Conservation (phyloP, 208 protist genomes). For the Wallacemonas collosoma region DNA sequence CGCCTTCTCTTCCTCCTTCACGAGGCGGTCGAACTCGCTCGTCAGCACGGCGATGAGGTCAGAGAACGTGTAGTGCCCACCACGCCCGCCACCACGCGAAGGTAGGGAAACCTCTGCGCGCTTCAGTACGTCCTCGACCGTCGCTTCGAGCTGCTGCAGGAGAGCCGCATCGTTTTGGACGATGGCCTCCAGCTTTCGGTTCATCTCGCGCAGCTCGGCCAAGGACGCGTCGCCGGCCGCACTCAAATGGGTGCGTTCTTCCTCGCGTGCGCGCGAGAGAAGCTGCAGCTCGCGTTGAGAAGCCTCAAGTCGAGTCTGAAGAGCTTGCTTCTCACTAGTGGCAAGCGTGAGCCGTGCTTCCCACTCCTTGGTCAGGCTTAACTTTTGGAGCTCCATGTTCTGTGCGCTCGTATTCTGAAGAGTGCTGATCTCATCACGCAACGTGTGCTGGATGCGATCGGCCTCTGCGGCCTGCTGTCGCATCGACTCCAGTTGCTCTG, state of each 20-base stretch:
- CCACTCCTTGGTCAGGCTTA: constrained; percentile 13
- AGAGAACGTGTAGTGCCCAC: constrained; percentile 28
- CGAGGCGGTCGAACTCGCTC: constrained; percentile 39
- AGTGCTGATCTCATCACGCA: not conserved
- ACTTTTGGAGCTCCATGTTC: not conserved
- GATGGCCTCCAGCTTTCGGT: constrained; percentile 7
- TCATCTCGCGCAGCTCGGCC: constrained; percentile 12
- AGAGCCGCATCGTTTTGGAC: constrained; percentile 3
- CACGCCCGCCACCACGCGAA: not conserved
- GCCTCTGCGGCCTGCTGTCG: not conserved
- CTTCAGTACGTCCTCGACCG: constrained; percentile 27
- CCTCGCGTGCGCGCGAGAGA: not conserved
- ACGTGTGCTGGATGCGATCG: not conserved
- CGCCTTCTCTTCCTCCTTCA: constrained; percentile 17
- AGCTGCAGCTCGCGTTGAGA: not conserved
- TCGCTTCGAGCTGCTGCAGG: constrained; percentile 24
- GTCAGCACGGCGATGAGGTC: constrained; percentile 43
- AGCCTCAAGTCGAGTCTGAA: not conserved
- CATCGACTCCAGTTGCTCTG: constrained; percentile 19
- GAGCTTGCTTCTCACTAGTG: not conserved
- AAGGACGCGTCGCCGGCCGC: constrained; percentile 10
- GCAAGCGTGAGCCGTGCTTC: not conserved
- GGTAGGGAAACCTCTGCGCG: constrained; percentile 28
- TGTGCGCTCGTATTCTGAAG: not conserved
- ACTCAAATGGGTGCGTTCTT: not conserved